A percentile compares a stretch with the other conserved stretches of the same genome.
Evolutionary conservation across 192 early-diverging fungal genomes (phyloP).

Genomic region (Tieghemiomyces parasiticus): DNA sequence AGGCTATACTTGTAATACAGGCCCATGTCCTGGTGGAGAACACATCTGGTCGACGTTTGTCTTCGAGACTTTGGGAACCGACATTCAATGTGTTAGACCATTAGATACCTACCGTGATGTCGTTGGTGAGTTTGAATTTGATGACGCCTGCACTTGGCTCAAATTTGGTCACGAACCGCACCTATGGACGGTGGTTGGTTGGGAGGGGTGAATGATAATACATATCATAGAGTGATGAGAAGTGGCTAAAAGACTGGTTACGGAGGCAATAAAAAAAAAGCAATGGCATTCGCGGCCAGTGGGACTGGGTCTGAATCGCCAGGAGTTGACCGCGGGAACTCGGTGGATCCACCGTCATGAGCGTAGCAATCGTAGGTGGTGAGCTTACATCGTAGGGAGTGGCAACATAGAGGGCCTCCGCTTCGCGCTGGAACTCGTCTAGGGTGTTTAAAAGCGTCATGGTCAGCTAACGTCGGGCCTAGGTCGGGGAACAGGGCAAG

Average conservation of each 20-base stretch:
- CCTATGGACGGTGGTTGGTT: neutral
- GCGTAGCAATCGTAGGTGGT: neutral
- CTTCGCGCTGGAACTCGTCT: neutral
- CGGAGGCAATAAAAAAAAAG: neutral
- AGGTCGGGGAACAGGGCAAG: neutral
- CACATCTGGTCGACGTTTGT: too few relatives aligned
- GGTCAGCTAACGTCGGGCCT: too few relatives aligned
- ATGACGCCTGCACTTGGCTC: neutral
- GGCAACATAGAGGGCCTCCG: neutral
- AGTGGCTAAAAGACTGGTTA: neutral
- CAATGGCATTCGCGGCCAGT: neutral
- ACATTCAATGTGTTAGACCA: too few relatives aligned
- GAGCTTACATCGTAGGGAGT: neutral
- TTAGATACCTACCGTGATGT: constrained; percentile 12
- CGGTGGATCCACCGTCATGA: neutral
- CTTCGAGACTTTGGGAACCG: too few relatives aligned
- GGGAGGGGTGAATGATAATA: neutral
- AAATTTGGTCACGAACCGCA: constrained; percentile 3
- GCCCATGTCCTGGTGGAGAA: too few relatives aligned
- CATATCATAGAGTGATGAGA: neutral
- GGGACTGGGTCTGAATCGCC: neutral
- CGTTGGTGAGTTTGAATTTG: constrained; percentile 7
- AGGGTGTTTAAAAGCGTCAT: neutral
- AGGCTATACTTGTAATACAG: too few relatives aligned
- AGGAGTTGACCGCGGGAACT: too few relatives aligned